These are phyloP conservation scores for Arthrobotrys iridis DNA, from an alignment of 2,329 filamentous ascomycete genomes.

Conservation along the genomic window DNA sequence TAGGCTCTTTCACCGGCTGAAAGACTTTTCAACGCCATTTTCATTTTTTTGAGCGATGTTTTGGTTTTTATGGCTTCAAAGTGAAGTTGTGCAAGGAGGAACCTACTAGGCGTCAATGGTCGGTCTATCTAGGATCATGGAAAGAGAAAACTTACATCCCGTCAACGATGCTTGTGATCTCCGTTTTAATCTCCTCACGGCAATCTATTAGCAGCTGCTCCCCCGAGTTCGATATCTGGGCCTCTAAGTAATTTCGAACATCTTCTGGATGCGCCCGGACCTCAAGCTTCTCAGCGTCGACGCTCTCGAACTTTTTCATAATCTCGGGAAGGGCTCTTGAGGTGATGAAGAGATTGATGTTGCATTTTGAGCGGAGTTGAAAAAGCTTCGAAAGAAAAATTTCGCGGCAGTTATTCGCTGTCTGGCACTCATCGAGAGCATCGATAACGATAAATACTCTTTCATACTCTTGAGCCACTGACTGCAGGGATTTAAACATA, in stretches of 20 bases:
- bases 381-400: background rate
- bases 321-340: background rate
- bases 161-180: background rate
- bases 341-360: background rate
- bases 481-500: background rate
- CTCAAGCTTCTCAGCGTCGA: background rate
- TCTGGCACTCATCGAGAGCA: slow-evolving; percentile 20
- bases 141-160: slow-evolving; percentile 13
- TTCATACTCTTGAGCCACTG: background rate
- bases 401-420: background rate
- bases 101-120: slow-evolving; percentile 58
- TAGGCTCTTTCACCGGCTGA: background rate
- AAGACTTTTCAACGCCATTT: background rate
- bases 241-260: background rate
- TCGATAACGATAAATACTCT: slow-evolving; percentile 15
- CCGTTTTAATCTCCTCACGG: background rate
- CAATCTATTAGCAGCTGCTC: background rate
- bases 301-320: background rate
- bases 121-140: background rate
- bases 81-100: slow-evolving; percentile 63
- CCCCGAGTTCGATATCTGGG: background rate
- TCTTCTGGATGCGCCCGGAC: background rate
- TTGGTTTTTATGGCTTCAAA: slow-evolving; percentile 60
- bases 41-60: slow-evolving; percentile 58
- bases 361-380: background rate